Evolutionary conservation across 2,329 filamentous ascomycete species (phyloP).

Genomic region (Sarocladiaceae sp.): DNA sequence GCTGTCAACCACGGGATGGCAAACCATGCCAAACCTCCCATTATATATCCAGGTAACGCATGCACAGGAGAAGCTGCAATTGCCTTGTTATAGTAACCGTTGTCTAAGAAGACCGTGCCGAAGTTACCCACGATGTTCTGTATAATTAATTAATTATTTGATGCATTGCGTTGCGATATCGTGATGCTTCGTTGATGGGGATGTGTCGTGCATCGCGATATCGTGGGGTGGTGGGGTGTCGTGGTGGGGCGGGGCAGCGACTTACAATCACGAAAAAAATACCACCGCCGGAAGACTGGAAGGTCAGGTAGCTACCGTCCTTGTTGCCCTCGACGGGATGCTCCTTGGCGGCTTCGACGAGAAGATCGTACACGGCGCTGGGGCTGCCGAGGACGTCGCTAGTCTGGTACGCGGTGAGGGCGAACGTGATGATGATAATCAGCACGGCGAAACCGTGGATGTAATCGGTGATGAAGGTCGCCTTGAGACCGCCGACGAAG

Average conservation of each 20-base stretch:
- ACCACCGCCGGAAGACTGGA: constrained; percentile 62
- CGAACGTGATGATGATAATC: constrained; percentile 81
- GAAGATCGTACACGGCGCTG: constrained; percentile 67
- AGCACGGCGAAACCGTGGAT: constrained; percentile 82
- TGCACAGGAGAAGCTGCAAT: constrained; percentile 84
- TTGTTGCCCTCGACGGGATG: constrained; percentile 76
- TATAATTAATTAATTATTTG: background rate
- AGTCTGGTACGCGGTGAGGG: constrained; percentile 71
- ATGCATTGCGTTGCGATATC: background rate
- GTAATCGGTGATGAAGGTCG: constrained; percentile 82
- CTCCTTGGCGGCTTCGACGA: constrained; percentile 58
- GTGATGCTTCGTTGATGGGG: constrained; percentile 16
- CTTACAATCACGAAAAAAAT: constrained; percentile 73
- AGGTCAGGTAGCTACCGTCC: constrained; percentile 70
- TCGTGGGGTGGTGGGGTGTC: constrained; percentile 18
- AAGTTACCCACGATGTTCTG: constrained; percentile 76
- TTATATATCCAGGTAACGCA: constrained; percentile 82
- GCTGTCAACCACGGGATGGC: constrained; percentile 88
- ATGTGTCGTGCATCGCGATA: background rate
- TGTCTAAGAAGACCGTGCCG: constrained; percentile 79
- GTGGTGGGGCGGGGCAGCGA: background rate
- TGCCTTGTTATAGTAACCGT: constrained; percentile 43
- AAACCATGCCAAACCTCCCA: constrained; percentile 86
- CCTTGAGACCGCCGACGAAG: constrained; percentile 74
- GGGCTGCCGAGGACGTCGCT: constrained; percentile 64